phyloP scores from a whole-genome alignment of 1,284 basidiomycete genomes.

The Apiotrichum siamense region DNA sequence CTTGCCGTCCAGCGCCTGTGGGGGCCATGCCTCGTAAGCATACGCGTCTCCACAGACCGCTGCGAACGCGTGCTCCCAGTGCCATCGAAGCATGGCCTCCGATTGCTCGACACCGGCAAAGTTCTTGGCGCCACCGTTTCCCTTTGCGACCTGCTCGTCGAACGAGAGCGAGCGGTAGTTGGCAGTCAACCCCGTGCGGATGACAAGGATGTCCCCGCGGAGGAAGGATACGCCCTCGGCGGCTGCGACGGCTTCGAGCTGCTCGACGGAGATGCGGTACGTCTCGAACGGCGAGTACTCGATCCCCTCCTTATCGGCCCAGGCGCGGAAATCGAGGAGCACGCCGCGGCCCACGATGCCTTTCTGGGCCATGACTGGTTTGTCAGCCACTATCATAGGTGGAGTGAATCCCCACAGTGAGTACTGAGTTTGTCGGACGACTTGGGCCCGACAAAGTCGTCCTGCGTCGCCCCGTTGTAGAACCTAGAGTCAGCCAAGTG shows the following conservation, averaged over 20 bases:
- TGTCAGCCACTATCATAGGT: constrained; percentile 1
- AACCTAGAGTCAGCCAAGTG: constrained; percentile 12
- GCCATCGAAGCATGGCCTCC: constrained; percentile 40
- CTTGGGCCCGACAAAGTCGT: neutral
- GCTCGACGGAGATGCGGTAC: constrained; percentile 24
- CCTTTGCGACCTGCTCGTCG: constrained; percentile 17
- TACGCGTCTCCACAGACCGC: constrained; percentile 45
- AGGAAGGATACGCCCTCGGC: constrained; percentile 32
- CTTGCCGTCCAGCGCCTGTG: neutral
- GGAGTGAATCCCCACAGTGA: constrained; percentile 12
- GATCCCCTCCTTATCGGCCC: constrained; percentile 19
- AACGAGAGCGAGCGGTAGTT: constrained; percentile 27
- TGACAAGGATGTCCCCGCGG: constrained; percentile 41
- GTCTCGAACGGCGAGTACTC: constrained; percentile 28
- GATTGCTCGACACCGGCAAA: constrained; percentile 27
- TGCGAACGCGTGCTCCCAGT: constrained; percentile 49
- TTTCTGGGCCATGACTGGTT: constrained; percentile 1
- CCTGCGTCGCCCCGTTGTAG: constrained; percentile 1
- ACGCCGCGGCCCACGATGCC: constrained; percentile 1
- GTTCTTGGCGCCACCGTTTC: constrained; percentile 9
- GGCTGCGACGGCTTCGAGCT: constrained; percentile 22
- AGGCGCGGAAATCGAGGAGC: constrained; percentile 3
- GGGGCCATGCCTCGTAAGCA: constrained; percentile 28
- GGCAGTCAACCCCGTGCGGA: constrained; percentile 46
- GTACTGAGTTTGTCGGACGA: neutral